Evolutionary conservation across 2,329 filamentous ascomycete species (phyloP).

Genomic region (Neoscytalidium dimidiatum): DNA sequence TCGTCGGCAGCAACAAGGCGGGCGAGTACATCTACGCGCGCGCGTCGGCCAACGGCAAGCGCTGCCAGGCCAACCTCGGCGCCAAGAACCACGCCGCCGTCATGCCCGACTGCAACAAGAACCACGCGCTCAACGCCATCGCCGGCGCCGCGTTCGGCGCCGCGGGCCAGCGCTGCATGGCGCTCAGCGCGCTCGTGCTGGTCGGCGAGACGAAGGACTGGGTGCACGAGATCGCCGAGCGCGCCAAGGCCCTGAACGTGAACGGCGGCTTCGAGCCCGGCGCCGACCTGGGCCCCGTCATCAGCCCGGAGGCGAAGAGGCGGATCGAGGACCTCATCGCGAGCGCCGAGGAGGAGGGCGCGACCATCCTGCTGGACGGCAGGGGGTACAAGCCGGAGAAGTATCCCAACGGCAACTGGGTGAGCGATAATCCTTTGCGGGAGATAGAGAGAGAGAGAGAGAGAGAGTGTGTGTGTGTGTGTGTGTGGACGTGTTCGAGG

Average conservation of each 20-base stretch:
- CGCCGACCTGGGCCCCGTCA: conserved; percentile 79
- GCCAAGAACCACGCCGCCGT: conserved; percentile 88
- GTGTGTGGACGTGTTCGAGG: neutral
- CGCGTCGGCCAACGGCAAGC: conserved; percentile 82
- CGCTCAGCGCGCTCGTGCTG: conserved; percentile 78
- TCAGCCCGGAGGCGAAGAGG: conserved; percentile 75
- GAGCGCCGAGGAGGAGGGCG: conserved; percentile 77
- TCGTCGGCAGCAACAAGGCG: conserved; percentile 84
- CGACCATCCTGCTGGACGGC: conserved; percentile 79
- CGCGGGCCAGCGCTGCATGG: conserved; percentile 85
- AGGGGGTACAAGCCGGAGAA: conserved; percentile 73
- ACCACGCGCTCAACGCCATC: conserved; percentile 83
- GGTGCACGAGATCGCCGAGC: conserved; percentile 75
- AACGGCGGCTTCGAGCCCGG: conserved; percentile 81
- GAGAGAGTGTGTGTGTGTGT: neutral
- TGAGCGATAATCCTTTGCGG: conserved; percentile 38
- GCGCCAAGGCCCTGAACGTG: conserved; percentile 71
- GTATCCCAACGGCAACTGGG: conserved; percentile 82
- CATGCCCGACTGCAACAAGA: conserved; percentile 85
- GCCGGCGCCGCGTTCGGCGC: conserved; percentile 83
- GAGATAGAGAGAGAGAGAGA: too few species aligned
- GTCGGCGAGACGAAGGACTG: conserved; percentile 84
- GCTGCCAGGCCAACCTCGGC: conserved; percentile 83
- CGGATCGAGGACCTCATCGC: conserved; percentile 76
- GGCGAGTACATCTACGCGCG: conserved; percentile 83